Percentiles rank a stretch among this genome's conserved stretches.
Evolutionary conservation across 2,329 filamentous ascomycete species (phyloP).

Genomic region (Aspergillus floridensis): DNA sequence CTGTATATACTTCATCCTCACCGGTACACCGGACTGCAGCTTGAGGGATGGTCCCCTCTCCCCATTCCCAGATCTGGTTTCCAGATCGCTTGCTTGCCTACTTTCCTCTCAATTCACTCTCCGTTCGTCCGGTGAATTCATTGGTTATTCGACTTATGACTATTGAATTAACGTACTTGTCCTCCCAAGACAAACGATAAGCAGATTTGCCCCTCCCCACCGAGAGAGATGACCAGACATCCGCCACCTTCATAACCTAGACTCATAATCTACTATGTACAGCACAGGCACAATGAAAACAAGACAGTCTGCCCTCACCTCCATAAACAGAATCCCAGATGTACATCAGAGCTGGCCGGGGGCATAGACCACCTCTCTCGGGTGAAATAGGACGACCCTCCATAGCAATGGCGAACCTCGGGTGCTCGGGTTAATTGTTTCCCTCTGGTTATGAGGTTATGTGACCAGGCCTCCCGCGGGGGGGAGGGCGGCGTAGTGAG

Average conservation of each 20-base stretch:
- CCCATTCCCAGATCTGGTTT: background rate
- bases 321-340: background rate
- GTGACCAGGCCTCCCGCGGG: too few relatives aligned
- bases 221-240: background rate
- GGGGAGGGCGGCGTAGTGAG: background rate
- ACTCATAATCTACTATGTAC: too few relatives aligned
- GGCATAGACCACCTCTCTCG: background rate
- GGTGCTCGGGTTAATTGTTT: slow-evolving; percentile 20
- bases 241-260: too few relatives aligned
- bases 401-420: slow-evolving; percentile 12
- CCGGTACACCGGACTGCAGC: slow-evolving; percentile 17
- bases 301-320: background rate
- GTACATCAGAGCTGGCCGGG: background rate
- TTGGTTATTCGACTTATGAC: slow-evolving; percentile 2
- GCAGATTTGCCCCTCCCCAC: background rate
- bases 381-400: background rate
- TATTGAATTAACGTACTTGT: background rate
- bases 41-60: slow-evolving; percentile 6
- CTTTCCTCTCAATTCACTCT: background rate
- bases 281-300: too few relatives aligned
- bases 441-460: background rate
- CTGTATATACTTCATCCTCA: slow-evolving; percentile 4
- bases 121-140: slow-evolving; percentile 1
- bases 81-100: background rate
- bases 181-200: background rate